Evolutionary conservation across 1,284 basidiomycete species (phyloP).

Genomic region (Rhizoctonia solani): DNA sequence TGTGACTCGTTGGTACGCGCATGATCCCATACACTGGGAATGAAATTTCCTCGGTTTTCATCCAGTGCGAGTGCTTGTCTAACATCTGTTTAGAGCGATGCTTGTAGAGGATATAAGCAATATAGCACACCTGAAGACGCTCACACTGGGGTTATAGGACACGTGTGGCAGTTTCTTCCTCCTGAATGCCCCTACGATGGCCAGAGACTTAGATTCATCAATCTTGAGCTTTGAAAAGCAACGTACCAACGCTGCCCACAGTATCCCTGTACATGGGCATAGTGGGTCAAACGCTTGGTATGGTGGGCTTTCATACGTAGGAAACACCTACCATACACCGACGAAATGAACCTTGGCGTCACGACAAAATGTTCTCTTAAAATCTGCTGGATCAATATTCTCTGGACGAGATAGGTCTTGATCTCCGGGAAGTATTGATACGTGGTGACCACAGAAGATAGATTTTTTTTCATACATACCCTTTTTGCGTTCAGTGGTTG

Average conservation of each 20-base stretch:
- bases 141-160: conserved; percentile 30
- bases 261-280: conserved; percentile 32
- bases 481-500: no score
- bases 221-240: not conserved
- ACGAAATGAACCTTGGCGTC: conserved; percentile 34
- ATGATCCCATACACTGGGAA: conserved; percentile 39
- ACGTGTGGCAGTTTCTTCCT: conserved; percentile 24
- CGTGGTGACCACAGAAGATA: not conserved
- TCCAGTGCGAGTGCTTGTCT: conserved; percentile 44
- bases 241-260: conserved; percentile 30
- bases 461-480: not conserved
- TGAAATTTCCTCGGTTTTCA: conserved; percentile 42
- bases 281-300: not conserved
- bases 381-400: conserved; percentile 8
- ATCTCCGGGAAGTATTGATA: not conserved
- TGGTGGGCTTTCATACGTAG: no score
- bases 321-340: conserved; percentile 39
- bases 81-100: not conserved
- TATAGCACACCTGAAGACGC: conserved; percentile 13
- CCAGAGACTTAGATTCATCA: no score
- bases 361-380: conserved; percentile 35
- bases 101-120: not conserved
- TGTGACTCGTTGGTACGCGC: not conserved
- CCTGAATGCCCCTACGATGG: not conserved
- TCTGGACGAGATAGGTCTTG: no score